phyloP scores from a whole-genome alignment of 2,329 filamentous ascomycete species.

The Ophiobolus disseminans region DNA sequence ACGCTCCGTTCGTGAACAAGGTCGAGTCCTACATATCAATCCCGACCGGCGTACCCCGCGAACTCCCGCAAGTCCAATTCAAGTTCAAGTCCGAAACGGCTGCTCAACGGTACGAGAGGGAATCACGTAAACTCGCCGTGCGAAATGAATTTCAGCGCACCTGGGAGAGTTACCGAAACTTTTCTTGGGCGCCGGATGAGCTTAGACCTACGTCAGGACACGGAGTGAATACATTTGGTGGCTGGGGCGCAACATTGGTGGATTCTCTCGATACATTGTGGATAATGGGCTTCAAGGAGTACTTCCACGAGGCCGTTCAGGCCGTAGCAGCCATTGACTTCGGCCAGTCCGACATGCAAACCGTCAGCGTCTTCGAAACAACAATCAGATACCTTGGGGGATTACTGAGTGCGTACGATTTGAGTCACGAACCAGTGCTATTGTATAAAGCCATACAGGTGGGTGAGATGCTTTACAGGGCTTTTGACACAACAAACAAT shows the following conservation, averaged over 20 bases:
- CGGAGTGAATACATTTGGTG: conserved; percentile 53
- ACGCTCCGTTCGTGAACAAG: conserved; percentile 50
- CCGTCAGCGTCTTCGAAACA: conserved; percentile 60
- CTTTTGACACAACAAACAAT: conserved; percentile 56
- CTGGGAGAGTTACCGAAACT: conserved; percentile 54
- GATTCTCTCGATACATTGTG: conserved; percentile 57
- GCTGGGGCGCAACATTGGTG: conserved; percentile 57
- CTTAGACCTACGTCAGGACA: conserved; percentile 51
- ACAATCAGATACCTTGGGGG: conserved; percentile 54
- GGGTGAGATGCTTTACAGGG: conserved; percentile 54
- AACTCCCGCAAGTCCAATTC: conserved; percentile 52
- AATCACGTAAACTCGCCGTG: conserved; percentile 47
- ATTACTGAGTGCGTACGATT: conserved; percentile 47
- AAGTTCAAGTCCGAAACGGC: conserved; percentile 46
- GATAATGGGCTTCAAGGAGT: conserved; percentile 57
- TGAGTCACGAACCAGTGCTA: conserved; percentile 43
- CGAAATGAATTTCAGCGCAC: conserved; percentile 51
- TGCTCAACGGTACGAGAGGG: conserved; percentile 30
- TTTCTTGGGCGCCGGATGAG: conserved; percentile 58
- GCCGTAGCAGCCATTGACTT: conserved; percentile 56
- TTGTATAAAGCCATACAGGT: conserved; percentile 48
- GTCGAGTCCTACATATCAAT: conserved; percentile 46
- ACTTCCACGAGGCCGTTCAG: conserved; percentile 56
- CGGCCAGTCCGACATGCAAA: conserved; percentile 45
- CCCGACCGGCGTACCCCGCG: conserved; percentile 45